These are phyloP conservation scores for Mycena filopes DNA, from an alignment of 768 basidiomycete genomes.

Conservation along the genomic window DNA sequence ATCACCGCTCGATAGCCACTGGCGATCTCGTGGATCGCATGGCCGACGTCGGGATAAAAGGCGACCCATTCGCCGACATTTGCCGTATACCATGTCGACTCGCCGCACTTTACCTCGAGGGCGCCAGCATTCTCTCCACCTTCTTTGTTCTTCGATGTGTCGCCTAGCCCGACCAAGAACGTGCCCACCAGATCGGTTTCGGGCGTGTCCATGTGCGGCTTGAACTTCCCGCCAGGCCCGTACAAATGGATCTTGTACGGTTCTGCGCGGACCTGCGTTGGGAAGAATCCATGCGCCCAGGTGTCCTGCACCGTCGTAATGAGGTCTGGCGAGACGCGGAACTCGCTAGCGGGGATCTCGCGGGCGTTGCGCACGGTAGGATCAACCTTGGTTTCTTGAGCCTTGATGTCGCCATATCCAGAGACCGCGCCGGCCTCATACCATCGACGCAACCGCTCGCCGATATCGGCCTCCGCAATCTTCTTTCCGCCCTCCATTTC, in stretches of 20 bases:
- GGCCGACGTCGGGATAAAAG: conserved; percentile 45
- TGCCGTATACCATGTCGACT: neutral
- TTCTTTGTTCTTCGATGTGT: conserved; percentile 20
- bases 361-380: conserved; percentile 37
- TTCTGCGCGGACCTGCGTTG: conserved; percentile 37
- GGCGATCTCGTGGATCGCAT: conserved; percentile 31
- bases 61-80: conserved; percentile 37
- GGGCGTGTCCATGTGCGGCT: conserved; percentile 42
- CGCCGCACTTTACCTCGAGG: neutral
- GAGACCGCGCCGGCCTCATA: conserved; percentile 33
- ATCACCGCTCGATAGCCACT: conserved; percentile 41
- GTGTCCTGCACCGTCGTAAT: conserved; percentile 23
- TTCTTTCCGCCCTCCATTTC: neutral
- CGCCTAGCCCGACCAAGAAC: conserved; percentile 45
- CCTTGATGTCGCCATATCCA: conserved; percentile 39
- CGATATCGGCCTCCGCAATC: no score
- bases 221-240: conserved; percentile 42
- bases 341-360: conserved; percentile 38
- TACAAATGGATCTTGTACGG: conserved; percentile 48
- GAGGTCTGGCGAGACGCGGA: conserved; percentile 31
- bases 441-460: conserved; percentile 10
- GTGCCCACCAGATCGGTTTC: conserved; percentile 43
- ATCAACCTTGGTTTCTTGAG: conserved; percentile 37
- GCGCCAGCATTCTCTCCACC: conserved; percentile 15
- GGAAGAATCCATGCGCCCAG: conserved; percentile 37